Percentiles rank a stretch among this genome's conserved stretches.
phyloP scores from a whole-genome alignment of 2,329 filamentous ascomycete species.

The Exophiala sp. region DNA sequence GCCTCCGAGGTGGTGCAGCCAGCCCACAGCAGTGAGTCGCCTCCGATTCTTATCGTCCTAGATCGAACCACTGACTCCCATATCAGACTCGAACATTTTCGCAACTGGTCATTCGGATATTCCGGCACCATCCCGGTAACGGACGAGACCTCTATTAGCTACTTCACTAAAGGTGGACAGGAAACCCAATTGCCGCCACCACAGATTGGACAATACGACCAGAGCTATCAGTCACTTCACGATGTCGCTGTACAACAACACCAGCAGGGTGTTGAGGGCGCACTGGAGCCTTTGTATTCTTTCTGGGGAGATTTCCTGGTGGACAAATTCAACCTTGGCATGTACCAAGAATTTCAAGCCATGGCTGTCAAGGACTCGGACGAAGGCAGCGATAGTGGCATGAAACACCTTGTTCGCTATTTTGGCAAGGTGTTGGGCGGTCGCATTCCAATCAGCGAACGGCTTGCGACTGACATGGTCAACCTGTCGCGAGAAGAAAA shows the following conservation, averaged over 20 bases:
- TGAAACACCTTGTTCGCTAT: conserved; percentile 62
- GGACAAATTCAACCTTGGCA: conserved; percentile 68
- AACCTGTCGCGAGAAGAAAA: conserved; percentile 51
- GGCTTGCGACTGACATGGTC: conserved; percentile 55
- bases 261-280: conserved; percentile 41
- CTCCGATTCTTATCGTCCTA: not conserved
- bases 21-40: conserved; percentile 27
- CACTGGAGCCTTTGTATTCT: conserved; percentile 55
- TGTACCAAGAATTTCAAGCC: conserved; percentile 72
- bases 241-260: conserved; percentile 30
- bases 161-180: conserved; percentile 26
- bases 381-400: conserved; percentile 52
- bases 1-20: conserved; percentile 24
- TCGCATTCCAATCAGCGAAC: conserved; percentile 49
- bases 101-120: conserved; percentile 19
- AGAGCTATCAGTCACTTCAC: conserved; percentile 29
- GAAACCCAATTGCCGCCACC: conserved; percentile 22
- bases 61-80: conserved; percentile 7
- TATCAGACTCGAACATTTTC: conserved; percentile 20
- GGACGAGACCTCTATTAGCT: conserved; percentile 20
- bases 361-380: conserved; percentile 63
- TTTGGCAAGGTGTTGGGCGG: conserved; percentile 58
- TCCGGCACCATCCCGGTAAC: conserved; percentile 5
- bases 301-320: conserved; percentile 73
- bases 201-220: conserved; percentile 33